Evolutionary conservation across 257 asterid genomes (phyloP).

Genomic region (Salvia splendens): DNA sequence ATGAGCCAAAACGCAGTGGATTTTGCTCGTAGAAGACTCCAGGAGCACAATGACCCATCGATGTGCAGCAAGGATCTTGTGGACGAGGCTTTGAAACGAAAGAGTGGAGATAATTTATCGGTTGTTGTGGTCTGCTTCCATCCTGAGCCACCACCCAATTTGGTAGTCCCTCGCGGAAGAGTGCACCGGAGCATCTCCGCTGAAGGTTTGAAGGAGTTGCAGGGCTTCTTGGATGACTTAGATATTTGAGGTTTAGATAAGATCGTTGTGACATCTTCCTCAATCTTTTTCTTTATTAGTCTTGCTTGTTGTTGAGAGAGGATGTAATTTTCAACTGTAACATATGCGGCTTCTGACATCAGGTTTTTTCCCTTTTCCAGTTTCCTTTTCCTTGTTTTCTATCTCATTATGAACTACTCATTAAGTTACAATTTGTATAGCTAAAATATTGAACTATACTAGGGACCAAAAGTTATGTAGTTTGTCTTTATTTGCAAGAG

Average conservation of each 20-base stretch:
- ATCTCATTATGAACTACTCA: background rate
- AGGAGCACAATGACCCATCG: slow-evolving; percentile 81
- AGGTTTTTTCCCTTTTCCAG: background rate
- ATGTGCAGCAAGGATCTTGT: slow-evolving; percentile 83
- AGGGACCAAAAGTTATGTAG: background rate
- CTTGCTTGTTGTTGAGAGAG: slow-evolving; percentile 56
- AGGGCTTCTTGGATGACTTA: slow-evolving; percentile 70
- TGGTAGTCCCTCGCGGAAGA: slow-evolving; percentile 73
- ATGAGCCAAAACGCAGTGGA: slow-evolving; percentile 94
- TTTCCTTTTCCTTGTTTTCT: background rate
- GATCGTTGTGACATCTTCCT: slow-evolving; percentile 22
- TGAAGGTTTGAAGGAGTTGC: slow-evolving; percentile 89
- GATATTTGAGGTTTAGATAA: slow-evolving; percentile 45
- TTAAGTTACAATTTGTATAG: background rate
- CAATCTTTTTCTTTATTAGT: slow-evolving; percentile 20
- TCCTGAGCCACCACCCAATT: slow-evolving; percentile 68
- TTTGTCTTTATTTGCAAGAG: background rate
- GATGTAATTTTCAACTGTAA: slow-evolving; percentile 60
- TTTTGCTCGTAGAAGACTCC: slow-evolving; percentile 90
- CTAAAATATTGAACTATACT: background rate
- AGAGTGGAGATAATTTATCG: slow-evolving; percentile 78
- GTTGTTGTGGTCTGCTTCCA: slow-evolving; percentile 89
- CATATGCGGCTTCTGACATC: slow-evolving; percentile 64
- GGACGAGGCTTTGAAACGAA: slow-evolving; percentile 85
- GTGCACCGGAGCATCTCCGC: slow-evolving; percentile 95